Conservation (phyloP, 306 rosid species). For the Oxytropis ochrocephala region DNA sequence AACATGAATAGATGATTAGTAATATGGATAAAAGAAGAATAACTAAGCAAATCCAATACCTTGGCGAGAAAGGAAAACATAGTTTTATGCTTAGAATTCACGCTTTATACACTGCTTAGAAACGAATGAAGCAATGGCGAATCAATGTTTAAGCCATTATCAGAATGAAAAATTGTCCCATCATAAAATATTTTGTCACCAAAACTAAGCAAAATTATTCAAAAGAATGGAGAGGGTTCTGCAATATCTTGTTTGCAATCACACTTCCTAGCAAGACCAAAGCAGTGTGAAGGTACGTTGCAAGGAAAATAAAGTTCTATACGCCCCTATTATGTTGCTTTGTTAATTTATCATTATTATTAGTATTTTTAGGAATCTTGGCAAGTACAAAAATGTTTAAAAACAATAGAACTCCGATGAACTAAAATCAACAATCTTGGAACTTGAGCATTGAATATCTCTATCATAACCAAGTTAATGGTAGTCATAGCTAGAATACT, state of each 20-base stretch:
- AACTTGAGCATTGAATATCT: not conserved
- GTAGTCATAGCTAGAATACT: not conserved
- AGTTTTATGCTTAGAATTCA: not conserved
- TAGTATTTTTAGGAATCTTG: too few species aligned
- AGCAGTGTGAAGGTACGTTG: too few species aligned
- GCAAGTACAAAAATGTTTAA: too few species aligned
- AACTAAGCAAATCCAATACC: constrained; percentile 18
- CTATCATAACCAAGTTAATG: not conserved
- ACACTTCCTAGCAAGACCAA: not conserved
- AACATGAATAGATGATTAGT: not conserved
- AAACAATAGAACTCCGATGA: too few species aligned
- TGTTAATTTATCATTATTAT: too few species aligned
- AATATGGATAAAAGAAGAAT: not conserved
- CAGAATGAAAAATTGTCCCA: not conserved
- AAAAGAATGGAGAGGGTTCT: not conserved
- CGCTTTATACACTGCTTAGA: not conserved
- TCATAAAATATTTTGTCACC: not conserved
- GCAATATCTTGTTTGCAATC: not conserved
- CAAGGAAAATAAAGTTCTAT: too few species aligned
- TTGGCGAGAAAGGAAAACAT: not conserved
- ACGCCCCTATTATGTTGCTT: too few species aligned
- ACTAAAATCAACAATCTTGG: not conserved
- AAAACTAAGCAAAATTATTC: not conserved
- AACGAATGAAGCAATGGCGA: not conserved
- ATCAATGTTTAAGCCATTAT: not conserved